Evolutionary conservation across 176 grass and related monocot genomes (phyloP), one percentile per base, ranked within the genome.

Genomic region (Zoysia pacifica): DNA sequence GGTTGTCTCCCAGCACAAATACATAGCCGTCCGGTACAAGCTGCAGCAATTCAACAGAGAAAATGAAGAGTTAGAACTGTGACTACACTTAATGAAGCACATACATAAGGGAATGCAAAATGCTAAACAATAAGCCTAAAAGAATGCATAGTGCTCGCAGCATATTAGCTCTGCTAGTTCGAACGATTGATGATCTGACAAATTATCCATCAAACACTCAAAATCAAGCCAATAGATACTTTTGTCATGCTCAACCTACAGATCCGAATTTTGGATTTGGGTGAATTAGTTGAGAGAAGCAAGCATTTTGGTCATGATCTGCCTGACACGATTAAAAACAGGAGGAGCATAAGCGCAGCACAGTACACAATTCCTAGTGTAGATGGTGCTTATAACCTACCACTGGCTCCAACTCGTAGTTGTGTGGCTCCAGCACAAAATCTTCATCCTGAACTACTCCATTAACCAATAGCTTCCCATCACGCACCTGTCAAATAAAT

Each of bases 1-100:
- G 88, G 80, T 99, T 99, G 81, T 99, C 97, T 16, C 97, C 97
- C 79, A 99, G 65, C 48, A 99, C 97, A 84, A 99, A 99, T 47
- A 96, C 97, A 60, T 59, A 74, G 2, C 93, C 88, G 81, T 96
- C 82, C 0, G 90, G 93, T 11, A 99, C 79, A 87, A 96, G 79
- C 97, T 99, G 86, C 79, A 73, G 59, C 71, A 65, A 42, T 19
- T 48, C 54, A 35, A 46, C 38, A 3, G 2, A 36, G 20, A 36
- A n/a, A n/a, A 53, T 35, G 4, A 60, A 53, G 16, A 9, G 11
- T 15, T 28, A 53, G 12, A n/a, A 75, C 35, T 63, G 3, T 20
- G 11, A n/a, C 38, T 13, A 50, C 2, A 9, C 48, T 65, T 3
- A 48, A 79, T 48, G 69, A 28, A 28, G 18, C 10, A 48, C 67